A percentile compares a stretch with the other conserved stretches of the same genome.
Evolutionary conservation across 1,139 yeast genomes (phyloP).

Genomic region (Pneumocystis sp.): DNA sequence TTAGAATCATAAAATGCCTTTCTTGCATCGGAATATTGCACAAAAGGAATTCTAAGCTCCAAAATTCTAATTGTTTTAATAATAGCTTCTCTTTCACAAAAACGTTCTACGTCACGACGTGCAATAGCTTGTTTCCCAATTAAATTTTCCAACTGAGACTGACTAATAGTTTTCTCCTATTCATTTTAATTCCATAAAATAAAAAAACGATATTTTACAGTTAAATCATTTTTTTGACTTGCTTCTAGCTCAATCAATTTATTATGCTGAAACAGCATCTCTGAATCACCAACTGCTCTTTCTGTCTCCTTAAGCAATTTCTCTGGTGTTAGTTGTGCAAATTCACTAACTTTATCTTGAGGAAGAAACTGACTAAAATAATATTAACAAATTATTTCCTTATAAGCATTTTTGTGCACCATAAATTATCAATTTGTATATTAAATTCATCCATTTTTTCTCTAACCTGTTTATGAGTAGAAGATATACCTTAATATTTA

Average conservation of each 20-base stretch:
- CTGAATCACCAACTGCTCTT: conserved; percentile 57
- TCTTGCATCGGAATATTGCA: conserved; percentile 10
- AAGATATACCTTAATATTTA: conserved; percentile 40
- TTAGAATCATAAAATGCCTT: conserved; percentile 23
- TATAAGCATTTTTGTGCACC: conserved; percentile 22
- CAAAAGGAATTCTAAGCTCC: conserved; percentile 11
- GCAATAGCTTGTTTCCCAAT: conserved; percentile 11
- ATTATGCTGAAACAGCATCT: conserved; percentile 43
- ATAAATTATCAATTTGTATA: conserved; percentile 77
- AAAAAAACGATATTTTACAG: conserved; percentile 7
- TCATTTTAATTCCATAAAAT: conserved; percentile 22
- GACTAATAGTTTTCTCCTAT: conserved; percentile 20
- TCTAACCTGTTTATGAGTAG: conserved; percentile 35
- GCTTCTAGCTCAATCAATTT: conserved; percentile 40
- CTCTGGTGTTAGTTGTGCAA: conserved; percentile 69
- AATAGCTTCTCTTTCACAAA: conserved; percentile 15
- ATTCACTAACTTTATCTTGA: conserved; percentile 88
- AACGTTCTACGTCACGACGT: conserved; percentile 17
- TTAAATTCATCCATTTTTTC: conserved; percentile 37
- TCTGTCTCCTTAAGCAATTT: conserved; percentile 63
- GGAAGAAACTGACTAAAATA: conserved; percentile 56
- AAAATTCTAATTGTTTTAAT: conserved; percentile 10
- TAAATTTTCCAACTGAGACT: not conserved
- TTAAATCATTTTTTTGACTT: conserved; percentile 18
- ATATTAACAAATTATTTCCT: not conserved